These are phyloP conservation scores for Stagonosporopsis rhizophila DNA, from an alignment of 2,329 filamentous ascomycete genomes.

Conservation along the genomic window DNA sequence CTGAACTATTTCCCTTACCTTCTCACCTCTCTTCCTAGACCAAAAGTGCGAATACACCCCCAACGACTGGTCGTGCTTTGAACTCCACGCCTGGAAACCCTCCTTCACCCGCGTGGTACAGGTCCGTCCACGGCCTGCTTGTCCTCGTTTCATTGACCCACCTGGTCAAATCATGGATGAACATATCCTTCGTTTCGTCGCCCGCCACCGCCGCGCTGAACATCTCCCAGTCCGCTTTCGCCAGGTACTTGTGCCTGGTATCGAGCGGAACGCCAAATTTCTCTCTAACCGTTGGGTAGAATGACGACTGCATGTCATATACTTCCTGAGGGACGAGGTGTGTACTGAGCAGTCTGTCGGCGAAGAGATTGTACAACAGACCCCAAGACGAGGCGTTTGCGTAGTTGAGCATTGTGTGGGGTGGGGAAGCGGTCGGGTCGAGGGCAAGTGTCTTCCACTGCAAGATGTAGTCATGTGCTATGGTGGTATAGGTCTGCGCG, in stretches of 20 bases:
- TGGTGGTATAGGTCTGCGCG: constrained; percentile 66
- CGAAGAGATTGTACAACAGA: constrained; percentile 84
- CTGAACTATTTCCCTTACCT: neutral
- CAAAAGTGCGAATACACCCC: constrained; percentile 84
- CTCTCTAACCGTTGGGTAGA: constrained; percentile 81
- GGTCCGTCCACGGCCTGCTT: constrained; percentile 79
- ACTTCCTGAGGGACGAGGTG: constrained; percentile 76
- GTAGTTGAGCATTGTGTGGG: constrained; percentile 81
- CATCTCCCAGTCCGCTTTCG: constrained; percentile 91
- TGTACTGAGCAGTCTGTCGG: constrained; percentile 59
- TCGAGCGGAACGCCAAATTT: constrained; percentile 84
- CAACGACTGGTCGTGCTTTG: constrained; percentile 82
- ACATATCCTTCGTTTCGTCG: constrained; percentile 70
- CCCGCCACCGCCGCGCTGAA: constrained; percentile 82
- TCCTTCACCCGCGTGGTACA: constrained; percentile 80
- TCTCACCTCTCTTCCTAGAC: constrained; percentile 71
- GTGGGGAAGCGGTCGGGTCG: constrained; percentile 63
- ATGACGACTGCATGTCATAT: constrained; percentile 80
- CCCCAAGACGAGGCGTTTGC: constrained; percentile 82
- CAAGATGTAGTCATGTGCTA: constrained; percentile 70
- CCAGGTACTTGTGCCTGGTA: constrained; percentile 75
- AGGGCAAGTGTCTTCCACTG: constrained; percentile 77
- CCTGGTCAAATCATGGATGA: constrained; percentile 73
- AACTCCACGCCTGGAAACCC: constrained; percentile 78
- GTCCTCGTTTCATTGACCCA: constrained; percentile 85